A percentile compares a stretch with the other conserved stretches of the same genome.
phyloP scores from a whole-genome alignment of 148 eudicot genomes.

The Pharnaceum exiguum region DNA sequence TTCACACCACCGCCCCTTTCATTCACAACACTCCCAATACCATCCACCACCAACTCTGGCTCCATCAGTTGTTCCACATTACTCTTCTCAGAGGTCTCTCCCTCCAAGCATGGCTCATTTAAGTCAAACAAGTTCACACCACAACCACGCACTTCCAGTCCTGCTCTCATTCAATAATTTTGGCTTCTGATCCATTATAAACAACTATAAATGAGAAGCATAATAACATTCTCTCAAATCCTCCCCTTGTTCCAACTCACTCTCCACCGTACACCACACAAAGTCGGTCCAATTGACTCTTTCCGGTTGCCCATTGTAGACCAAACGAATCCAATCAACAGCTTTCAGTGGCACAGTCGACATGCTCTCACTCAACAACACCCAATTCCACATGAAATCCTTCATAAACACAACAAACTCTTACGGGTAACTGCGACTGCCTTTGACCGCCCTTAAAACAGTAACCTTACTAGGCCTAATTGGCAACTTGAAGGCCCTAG shows the following conservation, averaged over 20 bases:
- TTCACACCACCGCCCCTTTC: too few species aligned
- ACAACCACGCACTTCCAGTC: constrained; percentile 12
- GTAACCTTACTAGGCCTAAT: constrained; percentile 34
- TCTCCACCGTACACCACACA: constrained; percentile 86
- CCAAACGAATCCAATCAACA: constrained; percentile 37
- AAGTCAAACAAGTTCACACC: constrained; percentile 40
- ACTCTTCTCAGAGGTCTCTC: too few species aligned
- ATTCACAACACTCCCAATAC: too few species aligned
- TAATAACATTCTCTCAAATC: constrained; percentile 64
- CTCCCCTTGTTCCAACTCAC: constrained; percentile 57
- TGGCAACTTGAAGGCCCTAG: constrained; percentile 54
- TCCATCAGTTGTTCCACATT: too few species aligned
- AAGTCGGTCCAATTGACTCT: constrained; percentile 82
- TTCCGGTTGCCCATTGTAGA: constrained; percentile 66
- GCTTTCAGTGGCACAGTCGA: constrained; percentile 63
- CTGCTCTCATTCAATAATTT: constrained; percentile 25
- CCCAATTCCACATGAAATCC: constrained; percentile 59
- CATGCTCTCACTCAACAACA: constrained; percentile 78
- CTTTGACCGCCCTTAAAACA: too few species aligned
- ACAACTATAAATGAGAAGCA: constrained; percentile 75
- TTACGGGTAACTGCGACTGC: constrained; percentile 29
- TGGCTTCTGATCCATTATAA: constrained; percentile 54
- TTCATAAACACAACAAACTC: constrained; percentile 51
- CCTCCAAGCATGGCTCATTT: too few species aligned
- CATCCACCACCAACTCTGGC: too few species aligned